Percentiles rank a stretch among this genome's conserved stretches.
These are phyloP conservation scores for Verticillium isaacii DNA, from an alignment of 2,329 filamentous ascomycete species.

Conservation along the genomic window DNA sequence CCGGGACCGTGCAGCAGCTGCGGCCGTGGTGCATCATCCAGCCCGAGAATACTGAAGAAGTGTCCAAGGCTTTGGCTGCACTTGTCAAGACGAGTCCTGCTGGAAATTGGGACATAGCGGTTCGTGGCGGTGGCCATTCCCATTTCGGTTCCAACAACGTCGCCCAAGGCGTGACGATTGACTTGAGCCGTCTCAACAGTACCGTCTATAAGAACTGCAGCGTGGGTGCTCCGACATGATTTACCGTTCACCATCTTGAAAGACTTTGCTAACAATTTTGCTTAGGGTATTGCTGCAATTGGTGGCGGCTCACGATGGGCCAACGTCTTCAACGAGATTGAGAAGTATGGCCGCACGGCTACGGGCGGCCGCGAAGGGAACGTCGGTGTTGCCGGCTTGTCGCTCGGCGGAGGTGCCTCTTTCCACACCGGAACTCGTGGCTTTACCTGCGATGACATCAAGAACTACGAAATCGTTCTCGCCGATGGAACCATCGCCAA, in stretches of 20 bases:
- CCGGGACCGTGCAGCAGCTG: conserved; percentile 13
- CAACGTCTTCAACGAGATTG: conserved; percentile 1
- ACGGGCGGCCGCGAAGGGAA: conserved; percentile 6
- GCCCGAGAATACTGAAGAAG: conserved; percentile 16
- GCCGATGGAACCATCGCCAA: conserved; percentile 33
- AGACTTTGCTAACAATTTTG: neutral
- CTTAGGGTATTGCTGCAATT: neutral
- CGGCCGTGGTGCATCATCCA: conserved; percentile 22
- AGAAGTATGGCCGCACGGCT: neutral
- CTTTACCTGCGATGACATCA: conserved; percentile 32
- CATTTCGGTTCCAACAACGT: conserved; percentile 37
- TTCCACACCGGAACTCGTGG: conserved; percentile 19
- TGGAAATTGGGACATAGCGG: conserved; percentile 20
- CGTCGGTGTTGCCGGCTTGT: conserved; percentile 23
- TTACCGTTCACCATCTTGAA: neutral
- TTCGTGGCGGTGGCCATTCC: conserved; percentile 39
- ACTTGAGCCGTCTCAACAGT: conserved; percentile 25
- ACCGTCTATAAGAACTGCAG: conserved; percentile 9
- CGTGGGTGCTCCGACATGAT: neutral
- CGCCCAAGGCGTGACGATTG: conserved; percentile 31
- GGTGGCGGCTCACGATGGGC: conserved; percentile 5
- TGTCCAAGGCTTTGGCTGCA: conserved; percentile 14
- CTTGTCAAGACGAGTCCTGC: conserved; percentile 13
- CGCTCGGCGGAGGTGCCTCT: conserved; percentile 21
- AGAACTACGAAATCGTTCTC: conserved; percentile 37